Evolutionary conservation across 495 filamentous ascomycete species (phyloP), one percentile per base, ranked within the genome.

Genomic region (Penicillium arizonense): DNA sequence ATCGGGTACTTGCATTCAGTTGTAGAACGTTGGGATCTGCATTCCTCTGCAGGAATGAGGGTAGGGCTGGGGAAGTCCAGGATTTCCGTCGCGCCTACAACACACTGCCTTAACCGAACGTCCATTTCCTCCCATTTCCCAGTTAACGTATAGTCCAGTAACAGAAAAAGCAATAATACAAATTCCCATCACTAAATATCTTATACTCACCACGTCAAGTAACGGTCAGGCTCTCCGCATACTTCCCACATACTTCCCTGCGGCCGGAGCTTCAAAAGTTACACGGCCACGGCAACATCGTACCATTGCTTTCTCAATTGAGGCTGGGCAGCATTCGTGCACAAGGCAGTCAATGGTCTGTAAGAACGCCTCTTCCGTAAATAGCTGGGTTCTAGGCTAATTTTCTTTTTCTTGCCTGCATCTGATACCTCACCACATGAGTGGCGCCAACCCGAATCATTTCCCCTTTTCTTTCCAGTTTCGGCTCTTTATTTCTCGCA

Each of bases 301-400:
- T 39, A 33, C 55, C 28, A 54, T 64, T 56, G 21, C 16, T 42
- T 52, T 62, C 20, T 34, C 26, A 47, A 59, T 52, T 21, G 33
- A 23, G 30, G 24, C 14, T 24, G 55, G 55, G 55, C 43, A 55
- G 38, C 28, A 30, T 30, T 30, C 28, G 7, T 5, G 8, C 8
- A 7, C 28, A 30, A 52, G 48, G 38, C 47, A 44, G 50, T 43
- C 28, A 43, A 9, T 18, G 6, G 6, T 33, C 14, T 54, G 34
- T 21, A 37, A 47, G 26, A 40, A 21, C 34, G 13, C 13, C 2
- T 12, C 13, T 45, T 35, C 18, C 3, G 26, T 42, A 44, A 16
- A 44, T 2, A n/a, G 5, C 37, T 30, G 7, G 28, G 8, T 5
- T 30, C 28, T 10, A 30, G 28, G 5, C 3, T 24, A 4, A 7